Base-by-base conservation (phyloP, 331 rosid genomes). In the Saraca asoca region DNA sequence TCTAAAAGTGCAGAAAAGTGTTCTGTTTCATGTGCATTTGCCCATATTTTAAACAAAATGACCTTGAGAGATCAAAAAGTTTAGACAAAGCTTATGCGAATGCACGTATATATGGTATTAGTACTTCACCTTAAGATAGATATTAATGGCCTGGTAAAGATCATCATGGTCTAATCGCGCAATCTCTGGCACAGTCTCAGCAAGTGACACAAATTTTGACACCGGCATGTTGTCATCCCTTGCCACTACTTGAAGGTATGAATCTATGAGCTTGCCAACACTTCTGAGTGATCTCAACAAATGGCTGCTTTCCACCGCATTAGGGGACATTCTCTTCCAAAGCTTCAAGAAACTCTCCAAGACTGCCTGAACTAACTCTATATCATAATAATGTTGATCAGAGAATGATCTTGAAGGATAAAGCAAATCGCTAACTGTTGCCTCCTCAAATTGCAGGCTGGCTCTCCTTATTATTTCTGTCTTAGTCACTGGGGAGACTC, bases 161-260 rank as follows among this genome's bases (percentile, higher is more conserved):
- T 75, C 87, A 71, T 90, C 88, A 24, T 93, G 96, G 4, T 82
- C 82, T 35, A 57, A 72, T 55, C 97, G 85, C 33, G 95, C 91
- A 61, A 87, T 78, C 67, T 81, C 90, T 0, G 98, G 97, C 71
- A 93, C 80, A 9, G 95, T 74, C 79, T 93, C 96, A 9, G 90
- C 89, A 45, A 93, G 83, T 66, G 89, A 78, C 6, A 78, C 87
- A 54, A 93, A 71, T 72, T 93, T 93, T 0, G 82, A 66, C 5
- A 86, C 90, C 5, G 90, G 87, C 96, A 90, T 81, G 52, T 84
- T 86, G 18, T 39, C 84, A 74, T 90, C 97, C 70, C 77, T 84
- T 17, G 93, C 97, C 5, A 90, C 88, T 58, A 87, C 95, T 76
- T 85, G 97, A 68, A 93, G 97, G 71, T 93, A 93, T 13, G 91